Percentiles rank a stretch among this genome's conserved stretches.
phyloP scores from a whole-genome alignment of 305 asterid species.

The Solanum hybrid region DNA sequence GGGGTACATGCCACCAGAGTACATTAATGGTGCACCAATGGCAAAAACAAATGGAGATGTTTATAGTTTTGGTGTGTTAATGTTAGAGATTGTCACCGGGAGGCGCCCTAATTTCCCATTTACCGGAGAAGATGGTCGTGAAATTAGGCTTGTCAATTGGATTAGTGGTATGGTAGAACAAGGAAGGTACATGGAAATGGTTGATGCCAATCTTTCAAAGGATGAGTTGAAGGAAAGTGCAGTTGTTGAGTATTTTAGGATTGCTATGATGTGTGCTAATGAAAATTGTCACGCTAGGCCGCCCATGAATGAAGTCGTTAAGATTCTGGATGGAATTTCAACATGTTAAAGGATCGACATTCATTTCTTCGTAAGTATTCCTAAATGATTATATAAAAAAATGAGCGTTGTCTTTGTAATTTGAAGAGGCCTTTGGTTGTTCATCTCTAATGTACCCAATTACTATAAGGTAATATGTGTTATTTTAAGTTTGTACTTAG shows the following conservation, averaged over 20 bases:
- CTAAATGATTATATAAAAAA: background rate
- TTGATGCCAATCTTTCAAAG: conserved; percentile 38
- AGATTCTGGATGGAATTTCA: conserved; percentile 21
- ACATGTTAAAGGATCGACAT: background rate
- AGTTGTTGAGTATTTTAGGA: conserved; percentile 37
- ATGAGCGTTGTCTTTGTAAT: background rate
- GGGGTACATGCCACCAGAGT: conserved; percentile 94
- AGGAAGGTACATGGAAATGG: conserved; percentile 45
- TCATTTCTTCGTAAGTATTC: background rate
- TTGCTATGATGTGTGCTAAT: conserved; percentile 46
- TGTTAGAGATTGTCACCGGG: conserved; percentile 55
- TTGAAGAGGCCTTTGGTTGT: background rate
- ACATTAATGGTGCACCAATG: conserved; percentile 43
- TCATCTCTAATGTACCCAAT: background rate
- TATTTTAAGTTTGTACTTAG: background rate
- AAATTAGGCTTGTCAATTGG: conserved; percentile 60
- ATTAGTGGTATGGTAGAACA: conserved; percentile 29
- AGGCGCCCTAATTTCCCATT: conserved; percentile 66
- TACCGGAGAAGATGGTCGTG: conserved; percentile 47
- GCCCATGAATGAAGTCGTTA: conserved; percentile 42
- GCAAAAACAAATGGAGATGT: conserved; percentile 59
- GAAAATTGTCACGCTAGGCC: conserved; percentile 46
- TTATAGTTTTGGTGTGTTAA: conserved; percentile 67
- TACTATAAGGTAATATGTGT: background rate
- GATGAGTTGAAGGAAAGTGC: conserved; percentile 24